Evolutionary conservation across 192 early-diverging fungal species (phyloP).

Genomic region (Spinellus fusiger): DNA sequence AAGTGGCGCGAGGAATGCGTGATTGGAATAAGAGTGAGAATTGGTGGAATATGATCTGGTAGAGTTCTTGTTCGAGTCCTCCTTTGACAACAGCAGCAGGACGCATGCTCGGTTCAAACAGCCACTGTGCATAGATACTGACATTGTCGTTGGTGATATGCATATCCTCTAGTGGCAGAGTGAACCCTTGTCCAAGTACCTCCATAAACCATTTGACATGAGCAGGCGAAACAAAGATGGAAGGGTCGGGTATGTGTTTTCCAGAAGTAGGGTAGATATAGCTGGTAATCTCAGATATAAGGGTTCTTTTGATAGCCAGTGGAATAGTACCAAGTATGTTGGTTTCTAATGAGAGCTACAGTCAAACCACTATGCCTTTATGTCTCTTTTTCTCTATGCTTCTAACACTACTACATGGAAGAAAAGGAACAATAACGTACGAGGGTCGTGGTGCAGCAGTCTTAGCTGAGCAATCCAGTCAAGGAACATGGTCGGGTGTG

Average conservation of each 20-base stretch:
- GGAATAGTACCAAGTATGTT: constrained; percentile 67
- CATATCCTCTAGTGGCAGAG: constrained; percentile 71
- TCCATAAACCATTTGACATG: constrained; percentile 86
- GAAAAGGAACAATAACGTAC: constrained; percentile 31
- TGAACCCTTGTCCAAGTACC: constrained; percentile 77
- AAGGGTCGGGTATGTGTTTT: constrained; percentile 42
- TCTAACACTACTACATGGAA: not conserved
- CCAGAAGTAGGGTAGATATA: constrained; percentile 27
- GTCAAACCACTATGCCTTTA: no score
- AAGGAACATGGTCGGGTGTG: constrained; percentile 55
- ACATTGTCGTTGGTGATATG: constrained; percentile 57
- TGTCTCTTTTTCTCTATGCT: no score
- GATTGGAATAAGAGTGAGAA: constrained; percentile 68
- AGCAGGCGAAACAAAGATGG: constrained; percentile 60
- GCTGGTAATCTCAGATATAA: constrained; percentile 66
- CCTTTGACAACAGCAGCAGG: constrained; percentile 54
- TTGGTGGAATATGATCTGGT: constrained; percentile 71
- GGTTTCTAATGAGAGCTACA: constrained; percentile 45
- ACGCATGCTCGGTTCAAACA: constrained; percentile 53
- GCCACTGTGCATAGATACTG: constrained; percentile 72
- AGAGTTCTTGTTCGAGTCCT: constrained; percentile 61
- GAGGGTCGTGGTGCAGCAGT: constrained; percentile 63
- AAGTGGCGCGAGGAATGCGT: constrained; percentile 21
- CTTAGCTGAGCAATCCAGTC: constrained; percentile 66
- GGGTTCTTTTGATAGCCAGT: constrained; percentile 49